A percentile compares a stretch with the other conserved stretches of the same genome.
These are phyloP conservation scores for Lobosporangium transversale DNA, from an alignment of 192 early-diverging fungal genomes.

Conservation along the genomic window DNA sequence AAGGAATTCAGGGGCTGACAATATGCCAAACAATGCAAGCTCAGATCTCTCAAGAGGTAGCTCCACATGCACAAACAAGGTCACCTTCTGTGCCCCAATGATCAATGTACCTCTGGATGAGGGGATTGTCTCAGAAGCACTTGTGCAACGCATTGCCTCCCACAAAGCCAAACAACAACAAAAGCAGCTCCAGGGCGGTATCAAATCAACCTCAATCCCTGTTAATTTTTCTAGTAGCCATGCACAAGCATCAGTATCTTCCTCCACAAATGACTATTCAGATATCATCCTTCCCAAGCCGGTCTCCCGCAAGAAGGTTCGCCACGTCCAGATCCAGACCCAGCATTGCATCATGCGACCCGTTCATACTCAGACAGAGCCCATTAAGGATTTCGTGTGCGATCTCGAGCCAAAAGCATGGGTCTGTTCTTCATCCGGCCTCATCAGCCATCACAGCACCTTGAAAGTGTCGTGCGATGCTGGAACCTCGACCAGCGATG, in stretches of 20 bases:
- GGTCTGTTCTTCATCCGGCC: background rate
- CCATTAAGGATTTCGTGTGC: slow-evolving; percentile 17
- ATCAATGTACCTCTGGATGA: slow-evolving; percentile 18
- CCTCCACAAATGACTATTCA: slow-evolving; percentile 16
- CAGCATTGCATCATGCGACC: slow-evolving; percentile 44
- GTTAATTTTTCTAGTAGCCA: too few relatives aligned
- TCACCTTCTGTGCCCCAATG: slow-evolving; percentile 10
- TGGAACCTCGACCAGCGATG: slow-evolving; percentile 7
- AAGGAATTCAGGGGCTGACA: background rate
- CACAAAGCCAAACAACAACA: slow-evolving; percentile 39
- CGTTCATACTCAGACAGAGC: slow-evolving; percentile 42
- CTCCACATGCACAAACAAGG: slow-evolving; percentile 37
- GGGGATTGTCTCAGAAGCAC: slow-evolving; percentile 19
- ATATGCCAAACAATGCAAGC: too few relatives aligned
- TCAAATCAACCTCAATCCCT: background rate
- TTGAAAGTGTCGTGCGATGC: too few relatives aligned
- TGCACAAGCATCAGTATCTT: slow-evolving; percentile 1
- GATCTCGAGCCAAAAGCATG: slow-evolving; percentile 29
- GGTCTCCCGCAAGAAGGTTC: slow-evolving; percentile 46
- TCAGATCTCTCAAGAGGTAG: slow-evolving; percentile 1
- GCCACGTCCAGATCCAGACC: slow-evolving; percentile 52
- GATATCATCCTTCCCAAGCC: slow-evolving; percentile 34
- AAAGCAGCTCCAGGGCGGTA: background rate
- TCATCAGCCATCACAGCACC: background rate
- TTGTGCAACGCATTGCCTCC: slow-evolving; percentile 31